Evolutionary conservation across 2,329 filamentous ascomycete genomes (phyloP).

Genomic region (Ophiostoma himal-ulmi): DNA sequence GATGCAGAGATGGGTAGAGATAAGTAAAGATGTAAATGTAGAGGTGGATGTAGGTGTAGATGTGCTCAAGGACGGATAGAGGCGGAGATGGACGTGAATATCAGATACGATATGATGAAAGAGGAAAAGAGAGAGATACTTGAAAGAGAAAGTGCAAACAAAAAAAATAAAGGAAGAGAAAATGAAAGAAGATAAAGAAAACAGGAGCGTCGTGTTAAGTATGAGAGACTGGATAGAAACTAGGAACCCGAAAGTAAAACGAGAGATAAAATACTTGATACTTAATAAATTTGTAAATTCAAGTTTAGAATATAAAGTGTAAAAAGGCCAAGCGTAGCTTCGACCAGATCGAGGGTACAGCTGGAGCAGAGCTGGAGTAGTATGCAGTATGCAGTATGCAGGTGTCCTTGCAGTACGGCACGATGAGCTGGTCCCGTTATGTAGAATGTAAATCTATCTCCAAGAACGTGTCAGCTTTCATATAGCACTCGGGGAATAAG

Average conservation of each 20-base stretch:
- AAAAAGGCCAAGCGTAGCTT: not conserved
- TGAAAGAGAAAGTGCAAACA: not conserved
- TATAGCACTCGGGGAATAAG: constrained; percentile 26
- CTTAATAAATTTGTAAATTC: not conserved
- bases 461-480: constrained; percentile 27
- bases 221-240: not conserved
- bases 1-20: not conserved
- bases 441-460: constrained; percentile 23
- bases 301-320: not conserved
- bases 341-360: not conserved
- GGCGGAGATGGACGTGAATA: not conserved
- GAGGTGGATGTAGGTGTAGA: not conserved
- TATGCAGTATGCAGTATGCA: not conserved
- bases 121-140: not conserved
- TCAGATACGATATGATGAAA: not conserved
- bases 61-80: not conserved
- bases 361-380: not conserved
- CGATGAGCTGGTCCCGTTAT: constrained; percentile 23
- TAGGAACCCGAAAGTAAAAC: not conserved
- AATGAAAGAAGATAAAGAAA: constrained; percentile 5
- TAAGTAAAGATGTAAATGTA: not conserved
- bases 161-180: constrained; percentile 11
- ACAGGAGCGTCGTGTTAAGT: not conserved
- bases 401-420: not conserved
- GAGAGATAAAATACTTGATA: not conserved